Conservation (phyloP, 768 basidiomycete species). For the Boletales sp. region DNA sequence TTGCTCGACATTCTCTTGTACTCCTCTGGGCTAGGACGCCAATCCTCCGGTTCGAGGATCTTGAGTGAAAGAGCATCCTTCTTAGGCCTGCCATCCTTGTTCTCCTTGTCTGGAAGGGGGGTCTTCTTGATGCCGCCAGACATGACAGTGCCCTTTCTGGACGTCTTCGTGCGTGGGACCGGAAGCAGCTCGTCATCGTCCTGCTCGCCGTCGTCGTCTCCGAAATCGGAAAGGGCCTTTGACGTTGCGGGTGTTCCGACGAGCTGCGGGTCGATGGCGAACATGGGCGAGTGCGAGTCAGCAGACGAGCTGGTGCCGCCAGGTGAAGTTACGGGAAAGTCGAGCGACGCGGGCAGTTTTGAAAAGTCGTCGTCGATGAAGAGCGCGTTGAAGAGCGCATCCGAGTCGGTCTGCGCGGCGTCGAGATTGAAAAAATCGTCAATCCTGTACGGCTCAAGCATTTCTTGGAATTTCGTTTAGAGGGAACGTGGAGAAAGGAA, state of each 20-base stretch:
- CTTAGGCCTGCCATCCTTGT: constrained; percentile 16
- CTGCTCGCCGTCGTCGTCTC: constrained; percentile 40
- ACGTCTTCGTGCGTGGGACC: constrained; percentile 43
- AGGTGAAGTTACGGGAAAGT: constrained; percentile 27
- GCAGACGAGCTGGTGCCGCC: constrained; percentile 16
- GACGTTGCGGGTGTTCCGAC: constrained; percentile 60
- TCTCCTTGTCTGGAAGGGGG: constrained; percentile 34
- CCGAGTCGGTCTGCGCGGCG: constrained; percentile 35
- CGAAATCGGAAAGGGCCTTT: constrained; percentile 40
- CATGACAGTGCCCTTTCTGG: constrained; percentile 64
- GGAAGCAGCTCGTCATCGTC: constrained; percentile 26
- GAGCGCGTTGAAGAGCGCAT: constrained; percentile 39
- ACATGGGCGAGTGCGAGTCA: constrained; percentile 27
- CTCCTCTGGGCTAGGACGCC: constrained; percentile 87
- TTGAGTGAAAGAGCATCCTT: constrained; percentile 27
- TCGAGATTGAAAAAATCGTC: constrained; percentile 70
- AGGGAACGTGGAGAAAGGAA: not conserved
- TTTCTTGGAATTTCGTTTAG: not conserved
- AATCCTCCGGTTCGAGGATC: constrained; percentile 55
- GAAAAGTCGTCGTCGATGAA: constrained; percentile 44
- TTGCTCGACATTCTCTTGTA: constrained; percentile 94
- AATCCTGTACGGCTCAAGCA: constrained; percentile 32
- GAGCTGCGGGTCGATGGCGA: constrained; percentile 73
- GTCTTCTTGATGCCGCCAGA: constrained; percentile 74
- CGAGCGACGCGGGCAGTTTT: constrained; percentile 26